These are phyloP conservation scores for Xylaria intraflava DNA, from an alignment of 495 filamentous ascomycete species.

Conservation along the genomic window DNA sequence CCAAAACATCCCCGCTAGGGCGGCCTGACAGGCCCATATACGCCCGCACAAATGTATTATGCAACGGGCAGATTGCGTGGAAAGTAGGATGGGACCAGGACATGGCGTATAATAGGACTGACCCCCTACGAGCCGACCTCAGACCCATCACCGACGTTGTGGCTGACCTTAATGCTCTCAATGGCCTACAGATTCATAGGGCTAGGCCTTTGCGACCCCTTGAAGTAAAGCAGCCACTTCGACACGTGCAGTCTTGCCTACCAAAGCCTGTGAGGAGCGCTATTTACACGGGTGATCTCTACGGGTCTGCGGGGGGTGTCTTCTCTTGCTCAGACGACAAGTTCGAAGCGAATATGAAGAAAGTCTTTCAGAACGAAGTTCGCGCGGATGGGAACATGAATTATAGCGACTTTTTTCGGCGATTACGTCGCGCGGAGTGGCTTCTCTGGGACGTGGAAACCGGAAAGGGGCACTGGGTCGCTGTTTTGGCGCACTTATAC, in stretches of 20 bases:
- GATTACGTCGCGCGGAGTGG: slow-evolving; percentile 5
- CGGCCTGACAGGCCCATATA: background rate
- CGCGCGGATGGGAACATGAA: background rate
- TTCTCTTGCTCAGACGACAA: background rate
- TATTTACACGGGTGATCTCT: slow-evolving; percentile 5
- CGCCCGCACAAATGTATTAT: slow-evolving; percentile 5
- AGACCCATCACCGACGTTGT: background rate
- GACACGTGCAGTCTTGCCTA: slow-evolving; percentile 4
- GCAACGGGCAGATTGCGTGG: slow-evolving; percentile 6
- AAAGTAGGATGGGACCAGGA: background rate
- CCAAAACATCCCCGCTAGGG: background rate
- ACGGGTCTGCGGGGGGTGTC: background rate
- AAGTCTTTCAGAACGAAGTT: background rate
- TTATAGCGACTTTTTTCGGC: slow-evolving; percentile 7
- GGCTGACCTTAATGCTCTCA: slow-evolving; percentile 6
- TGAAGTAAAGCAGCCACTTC: slow-evolving; percentile 7
- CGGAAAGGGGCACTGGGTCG: slow-evolving; percentile 5
- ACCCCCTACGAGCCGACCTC: background rate
- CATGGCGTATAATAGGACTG: background rate
- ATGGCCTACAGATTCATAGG: slow-evolving; percentile 2
- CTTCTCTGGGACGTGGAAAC: slow-evolving; percentile 7
- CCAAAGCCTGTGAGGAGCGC: background rate
- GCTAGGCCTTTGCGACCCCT: background rate
- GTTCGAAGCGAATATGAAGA: background rate
- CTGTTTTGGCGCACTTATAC: slow-evolving; percentile 2